Base-by-base conservation (phyloP, 495 filamentous ascomycete genomes). In the Penicillium fimorum region DNA sequence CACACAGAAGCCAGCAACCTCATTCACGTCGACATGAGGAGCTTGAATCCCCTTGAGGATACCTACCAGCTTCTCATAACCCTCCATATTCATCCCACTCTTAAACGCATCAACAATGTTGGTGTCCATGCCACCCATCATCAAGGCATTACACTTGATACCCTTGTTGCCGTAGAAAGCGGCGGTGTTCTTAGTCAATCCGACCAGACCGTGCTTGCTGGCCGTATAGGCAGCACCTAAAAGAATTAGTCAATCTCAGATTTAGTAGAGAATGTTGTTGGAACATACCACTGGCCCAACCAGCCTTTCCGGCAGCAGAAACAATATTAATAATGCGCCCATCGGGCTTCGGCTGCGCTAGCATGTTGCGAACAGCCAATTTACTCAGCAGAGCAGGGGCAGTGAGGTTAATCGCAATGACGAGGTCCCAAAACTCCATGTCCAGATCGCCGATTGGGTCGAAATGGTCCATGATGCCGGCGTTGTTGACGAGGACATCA, bases 131-230 rank as follows among this genome's bases (percentile, higher is more conserved):
- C 63, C 80, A 20, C 83, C 84, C 43, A 82, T 65, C 68, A 79
- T 67, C 50, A 87, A 65, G 0, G 79, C 82, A 37, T 85, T 76
- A 58, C 73, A 79, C 44, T 77, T 75, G 62, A 87, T 84, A 20
- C 81, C 80, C 65, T 82, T 79, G 38, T 67, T 70, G 0, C 74
- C 78, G 64, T 87, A 87, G 67, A 70, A 82, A 0, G 77, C 74
- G 2, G 83, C 84, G 29, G 83, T 87, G 64, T 78, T 85, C 67
- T 86, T 86, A 22, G 84, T 86, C 57, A 86, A 67, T 5, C 82
- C 84, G 12, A 84, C 60, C 15, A 87, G 61, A 38, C 63, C 66
- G 20, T 69, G 66, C 35, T 69, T 69, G 48, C 60, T 64, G 2
- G 66, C 44, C 2, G 81, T 80, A 58, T 85, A 86, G 7, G 83